phyloP scores from a whole-genome alignment of 2,329 filamentous ascomycete genomes.

The Talaromyces piceae region DNA sequence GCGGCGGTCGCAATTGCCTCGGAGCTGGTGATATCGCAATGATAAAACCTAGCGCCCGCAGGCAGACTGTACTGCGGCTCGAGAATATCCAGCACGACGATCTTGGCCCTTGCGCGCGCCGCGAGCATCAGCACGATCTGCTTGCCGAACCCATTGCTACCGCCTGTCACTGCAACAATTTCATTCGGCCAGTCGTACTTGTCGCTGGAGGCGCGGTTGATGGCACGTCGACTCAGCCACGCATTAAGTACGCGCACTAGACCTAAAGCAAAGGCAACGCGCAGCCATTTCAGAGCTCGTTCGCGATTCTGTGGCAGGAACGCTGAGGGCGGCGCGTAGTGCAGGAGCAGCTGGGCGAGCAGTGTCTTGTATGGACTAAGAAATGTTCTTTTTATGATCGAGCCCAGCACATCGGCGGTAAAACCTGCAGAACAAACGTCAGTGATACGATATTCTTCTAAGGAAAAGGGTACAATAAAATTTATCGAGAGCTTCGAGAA shows the following conservation, averaged over 20 bases:
- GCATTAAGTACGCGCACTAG: conserved; percentile 43
- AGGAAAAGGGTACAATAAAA: no score
- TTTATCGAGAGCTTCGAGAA: background rate
- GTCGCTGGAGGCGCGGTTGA: conserved; percentile 38
- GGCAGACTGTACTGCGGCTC: conserved; percentile 38
- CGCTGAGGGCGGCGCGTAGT: conserved; percentile 49
- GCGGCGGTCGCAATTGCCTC: conserved; percentile 18
- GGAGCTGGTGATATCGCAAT: conserved; percentile 21
- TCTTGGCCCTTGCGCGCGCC: conserved; percentile 52
- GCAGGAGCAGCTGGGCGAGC: conserved; percentile 55
- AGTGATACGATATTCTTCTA: no score
- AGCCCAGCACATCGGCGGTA: conserved; percentile 53
- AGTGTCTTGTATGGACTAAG: conserved; percentile 60
- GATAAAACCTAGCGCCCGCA: conserved; percentile 19
- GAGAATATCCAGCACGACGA: conserved; percentile 66
- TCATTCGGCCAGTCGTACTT: conserved; percentile 54
- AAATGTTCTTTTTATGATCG: conserved; percentile 52
- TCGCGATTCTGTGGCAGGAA: conserved; percentile 6
- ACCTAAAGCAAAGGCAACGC: conserved; percentile 47
- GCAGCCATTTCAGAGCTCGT: conserved; percentile 46
- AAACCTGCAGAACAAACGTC: conserved; percentile 35
- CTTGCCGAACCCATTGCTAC: conserved; percentile 65
- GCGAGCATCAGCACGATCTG: conserved; percentile 59
- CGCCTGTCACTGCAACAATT: conserved; percentile 67
- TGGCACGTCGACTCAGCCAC: conserved; percentile 45